A percentile compares a stretch with the other conserved stretches of the same genome.
phyloP scores from a whole-genome alignment of 225 moss, liverwort and hornwort species.

The Ulota crispa region DNA sequence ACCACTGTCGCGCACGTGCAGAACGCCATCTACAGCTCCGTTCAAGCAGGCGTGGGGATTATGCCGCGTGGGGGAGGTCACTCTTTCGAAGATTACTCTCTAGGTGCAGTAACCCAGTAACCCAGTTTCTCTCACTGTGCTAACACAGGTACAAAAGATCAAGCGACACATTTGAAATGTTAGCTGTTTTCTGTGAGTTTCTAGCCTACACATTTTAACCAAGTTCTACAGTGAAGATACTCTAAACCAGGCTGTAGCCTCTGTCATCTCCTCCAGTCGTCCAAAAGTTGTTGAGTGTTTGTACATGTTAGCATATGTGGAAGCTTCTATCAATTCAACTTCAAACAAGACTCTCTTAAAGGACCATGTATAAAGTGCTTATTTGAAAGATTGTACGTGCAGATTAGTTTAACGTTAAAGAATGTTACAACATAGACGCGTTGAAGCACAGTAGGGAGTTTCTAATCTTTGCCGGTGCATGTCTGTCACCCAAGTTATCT shows the following conservation, averaged over 20 bases:
- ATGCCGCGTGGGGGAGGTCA: constrained; percentile 75
- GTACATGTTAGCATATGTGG: too few species aligned
- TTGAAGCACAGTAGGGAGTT: too few species aligned
- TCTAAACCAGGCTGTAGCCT: neutral
- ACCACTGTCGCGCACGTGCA: constrained; percentile 60
- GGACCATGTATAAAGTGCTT: too few species aligned
- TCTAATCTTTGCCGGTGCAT: neutral
- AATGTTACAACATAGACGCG: too few species aligned
- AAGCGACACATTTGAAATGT: neutral
- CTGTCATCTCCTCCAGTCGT: neutral
- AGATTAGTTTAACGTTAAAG: too few species aligned
- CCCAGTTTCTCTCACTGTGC: neutral
- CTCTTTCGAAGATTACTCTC: constrained; percentile 68
- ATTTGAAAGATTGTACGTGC: too few species aligned
- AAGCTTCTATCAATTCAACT: neutral
- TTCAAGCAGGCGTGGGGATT: constrained; percentile 47
- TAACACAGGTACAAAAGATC: neutral
- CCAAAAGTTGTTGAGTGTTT: neutral
- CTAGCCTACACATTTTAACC: neutral
- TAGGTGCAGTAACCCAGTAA: constrained; percentile 23
- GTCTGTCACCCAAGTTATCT: neutral
- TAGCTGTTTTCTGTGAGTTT: neutral
- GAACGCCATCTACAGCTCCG: constrained; percentile 50
- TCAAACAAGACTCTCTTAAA: neutral
- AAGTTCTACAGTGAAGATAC: neutral